Base-by-base conservation (phyloP, 352 stramenopile species). In the Pythium brassicae region DNA sequence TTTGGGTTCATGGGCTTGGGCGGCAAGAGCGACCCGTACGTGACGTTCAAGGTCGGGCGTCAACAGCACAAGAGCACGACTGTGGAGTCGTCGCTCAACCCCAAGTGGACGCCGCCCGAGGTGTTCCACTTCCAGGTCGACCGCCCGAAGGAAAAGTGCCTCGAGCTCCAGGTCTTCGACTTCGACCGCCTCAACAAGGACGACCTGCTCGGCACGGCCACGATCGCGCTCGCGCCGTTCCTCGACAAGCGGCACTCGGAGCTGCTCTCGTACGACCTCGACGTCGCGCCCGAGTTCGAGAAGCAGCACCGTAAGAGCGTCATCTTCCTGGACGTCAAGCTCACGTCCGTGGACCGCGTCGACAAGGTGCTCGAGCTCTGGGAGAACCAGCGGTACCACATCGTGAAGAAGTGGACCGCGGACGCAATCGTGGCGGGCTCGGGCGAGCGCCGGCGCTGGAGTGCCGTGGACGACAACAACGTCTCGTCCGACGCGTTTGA, bases 381-480 rank as follows among this genome's bases (percentile, higher is more conserved):
- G 82, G 82, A 94, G 69, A 89, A 92, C 66, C 78, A 94, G 62
- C 77, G 79, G 20, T 92, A 80, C 64, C 72, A 87, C 55, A 71
- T 90, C 46, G 67, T 88, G 55, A 83, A 86, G 61, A 89, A 86
- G 45, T 94, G 82, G 80, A 89, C 73, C 15, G 78, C 65, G 19
- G 76, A 89, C 37, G 74, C 69, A 39, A 49, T 86, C 34, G 66
- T 87, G 26, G 42, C 67, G 5, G 62, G 67, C 37, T 78, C 66
- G 0, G 80, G 61, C 37, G 80, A 94, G 47, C 82, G 85, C 56
- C 83, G 82, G 58, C 78, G 77, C 46, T 94, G 80, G 80, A 91
- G 73, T 32, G 70, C 66, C 10, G 63, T 87, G 22, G 73, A 74
- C 23, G 81, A 91, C 56, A 64, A 63, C 44, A 86, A 72, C 44